Base-by-base conservation (phyloP, 805 yeast species). In the Metschnikowia shivogae region DNA sequence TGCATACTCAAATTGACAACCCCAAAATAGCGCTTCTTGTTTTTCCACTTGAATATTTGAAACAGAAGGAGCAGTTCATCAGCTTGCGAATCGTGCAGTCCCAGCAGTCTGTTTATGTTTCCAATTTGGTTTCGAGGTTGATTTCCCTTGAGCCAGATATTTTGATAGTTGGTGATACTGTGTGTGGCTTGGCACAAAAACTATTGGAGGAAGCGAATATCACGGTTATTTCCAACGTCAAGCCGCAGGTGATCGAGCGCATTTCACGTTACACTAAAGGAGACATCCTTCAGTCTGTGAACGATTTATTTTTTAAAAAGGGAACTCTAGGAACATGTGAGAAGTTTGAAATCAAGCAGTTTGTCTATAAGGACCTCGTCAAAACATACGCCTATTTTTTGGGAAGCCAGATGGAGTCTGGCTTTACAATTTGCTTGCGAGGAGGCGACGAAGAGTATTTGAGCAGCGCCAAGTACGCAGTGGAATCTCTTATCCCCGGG, bases 1-100 rank as follows among this genome's bases (percentile, higher is more conserved):
- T 93, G 99, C 78, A 89, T 0, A 62, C 78, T 5, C 58, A 61
- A 20, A 71, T 95, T 6, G 56, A 60, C 0, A 73, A 78, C 41
- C 98, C 99, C 0, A 77, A 82, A 44, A 85, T 93, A 33, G 80
- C 92, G 47, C 70, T 95, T 13, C 74, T 93, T 5, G 83, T 89
- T 73, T 93, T 93, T 57, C 97, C 97, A 0, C 67, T 93, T 22
- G 98, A 90, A 58, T 93, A 89, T 54, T 72, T 82, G 47, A 81
- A 84, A 48, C 81, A 80, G 34, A 88, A 84, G 43, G 89, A 85
- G 52, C 87, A 82, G 49, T 84, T 89, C 47, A 80, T 89, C 63
- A 86, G 95, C 58, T 68, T 90, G 45, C 86, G 88, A 46, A 86
- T 95, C 1, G 83, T 92, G 1, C 71, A 88, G 40, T 86, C 92